Evolutionary conservation across 169 alveolate genomes (phyloP).

Genomic region (Cryptosporidium parvum): DNA sequence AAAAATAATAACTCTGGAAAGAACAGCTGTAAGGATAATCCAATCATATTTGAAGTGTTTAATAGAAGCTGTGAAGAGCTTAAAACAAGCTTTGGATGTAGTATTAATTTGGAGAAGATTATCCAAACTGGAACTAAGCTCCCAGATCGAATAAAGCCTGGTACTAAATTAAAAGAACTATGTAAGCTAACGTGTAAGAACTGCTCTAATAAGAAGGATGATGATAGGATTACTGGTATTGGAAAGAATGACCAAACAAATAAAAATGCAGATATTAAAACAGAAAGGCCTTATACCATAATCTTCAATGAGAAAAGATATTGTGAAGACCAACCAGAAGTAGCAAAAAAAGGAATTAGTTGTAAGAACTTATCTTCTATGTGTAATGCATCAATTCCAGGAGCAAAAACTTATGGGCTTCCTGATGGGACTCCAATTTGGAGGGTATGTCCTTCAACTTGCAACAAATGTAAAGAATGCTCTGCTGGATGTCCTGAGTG

Average conservation of each 20-base stretch:
- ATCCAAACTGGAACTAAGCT: not conserved
- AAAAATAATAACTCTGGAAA: not conserved
- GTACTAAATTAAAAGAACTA: slow-evolving; percentile 14
- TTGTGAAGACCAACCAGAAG: slow-evolving; percentile 68
- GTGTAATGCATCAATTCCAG: slow-evolving; percentile 42
- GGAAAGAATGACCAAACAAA: not conserved
- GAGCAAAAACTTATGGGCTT: slow-evolving; percentile 52
- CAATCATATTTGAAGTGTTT: not conserved
- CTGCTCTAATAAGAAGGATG: slow-evolving; percentile 5
- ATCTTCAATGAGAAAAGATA: slow-evolving; percentile 40
- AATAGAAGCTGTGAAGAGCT: slow-evolving; percentile 30
- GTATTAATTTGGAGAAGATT: slow-evolving; percentile 15
- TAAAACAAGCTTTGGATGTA: slow-evolving; percentile 16
- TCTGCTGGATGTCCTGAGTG: slow-evolving; percentile 46
- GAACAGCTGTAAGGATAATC: not conserved
- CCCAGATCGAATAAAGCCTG: slow-evolving; percentile 4
- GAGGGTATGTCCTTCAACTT: slow-evolving; percentile 79
- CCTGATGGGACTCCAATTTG: slow-evolving; percentile 52
- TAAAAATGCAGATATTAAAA: not conserved
- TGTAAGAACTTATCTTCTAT: slow-evolving; percentile 68
- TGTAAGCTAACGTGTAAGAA: slow-evolving; percentile 34
- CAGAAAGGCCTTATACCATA: slow-evolving; percentile 21
- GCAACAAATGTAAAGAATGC: slow-evolving; percentile 78
- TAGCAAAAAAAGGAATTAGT: slow-evolving; percentile 43
- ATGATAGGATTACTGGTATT: not conserved